Conservation (phyloP, 768 basidiomycete genomes). For the Lactarius deliciosus region DNA sequence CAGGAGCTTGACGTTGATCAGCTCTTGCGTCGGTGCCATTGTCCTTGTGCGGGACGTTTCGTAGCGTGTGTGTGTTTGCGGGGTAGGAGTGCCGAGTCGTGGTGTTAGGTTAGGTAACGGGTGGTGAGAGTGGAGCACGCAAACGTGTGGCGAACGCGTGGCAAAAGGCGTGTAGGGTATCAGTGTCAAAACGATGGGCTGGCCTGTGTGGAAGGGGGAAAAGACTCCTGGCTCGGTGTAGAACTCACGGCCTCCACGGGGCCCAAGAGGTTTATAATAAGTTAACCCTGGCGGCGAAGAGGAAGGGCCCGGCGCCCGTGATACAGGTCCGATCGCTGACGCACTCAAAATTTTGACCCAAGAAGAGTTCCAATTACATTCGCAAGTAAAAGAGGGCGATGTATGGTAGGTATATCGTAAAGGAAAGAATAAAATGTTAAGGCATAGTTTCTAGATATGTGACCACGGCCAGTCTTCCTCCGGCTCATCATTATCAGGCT, state of each 20-base stretch:
- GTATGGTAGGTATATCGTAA: background rate
- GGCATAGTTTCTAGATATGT: background rate
- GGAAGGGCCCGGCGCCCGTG: background rate
- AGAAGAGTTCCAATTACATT: conserved; percentile 12
- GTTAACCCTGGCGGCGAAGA: background rate
- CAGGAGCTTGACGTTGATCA: conserved; percentile 74
- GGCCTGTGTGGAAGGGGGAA: background rate
- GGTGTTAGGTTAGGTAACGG: background rate
- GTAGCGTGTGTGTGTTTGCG: background rate
- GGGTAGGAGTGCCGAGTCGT: too few relatives aligned
- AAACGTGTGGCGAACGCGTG: background rate
- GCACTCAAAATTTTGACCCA: background rate
- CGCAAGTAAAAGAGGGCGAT: conserved; percentile 4
- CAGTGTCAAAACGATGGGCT: background rate
- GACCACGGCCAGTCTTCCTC: conserved; percentile 15
- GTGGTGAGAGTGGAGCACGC: background rate
- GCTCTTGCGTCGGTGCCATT: conserved; percentile 24
- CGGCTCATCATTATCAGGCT: conserved; percentile 36
- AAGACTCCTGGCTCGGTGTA: background rate
- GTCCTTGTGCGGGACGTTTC: background rate
- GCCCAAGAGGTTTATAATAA: background rate
- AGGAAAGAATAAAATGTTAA: background rate
- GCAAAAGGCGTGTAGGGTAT: background rate
- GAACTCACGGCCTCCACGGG: background rate
- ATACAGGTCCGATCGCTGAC: background rate